Base-by-base conservation (phyloP, 768 basidiomycete genomes). In the Amanita rubescens region DNA sequence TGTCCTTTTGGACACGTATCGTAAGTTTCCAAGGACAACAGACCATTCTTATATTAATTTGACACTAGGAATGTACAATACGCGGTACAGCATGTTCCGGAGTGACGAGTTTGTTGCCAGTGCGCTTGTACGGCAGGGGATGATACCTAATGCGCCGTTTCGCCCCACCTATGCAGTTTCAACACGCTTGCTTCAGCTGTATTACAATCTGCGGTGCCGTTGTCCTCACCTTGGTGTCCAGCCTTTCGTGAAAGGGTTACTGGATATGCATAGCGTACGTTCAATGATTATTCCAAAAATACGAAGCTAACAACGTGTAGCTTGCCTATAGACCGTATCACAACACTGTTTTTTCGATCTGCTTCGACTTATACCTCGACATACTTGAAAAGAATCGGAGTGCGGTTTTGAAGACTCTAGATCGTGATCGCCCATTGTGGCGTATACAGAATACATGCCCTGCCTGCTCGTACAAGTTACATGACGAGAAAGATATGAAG, bases 181-280 rank as follows among this genome's bases (percentile, higher is more conserved):
- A 4, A 55, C 58, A 0, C 49, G 56, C 1, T 46, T 61, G 5
- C 54, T 69, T 2, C 60, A 68, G 33, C 41, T 65, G 1, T 69
- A 54, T 43, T 58, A 58, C 12, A 49, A 20, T 3, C 39, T 35
- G 14, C 59, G 57, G 38, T 60, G 62, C 1, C 51, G 57, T 11
- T 67, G 60, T 35, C 67, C 67, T n/a, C 60, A 59, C 20, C 59
- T 71, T 5, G 49, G 62, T 1, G 57, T 65, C 11, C 57, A 70
- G 44, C 55, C 64, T 8, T 67, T 68, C 37, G 47, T 63, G 19
- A 67, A 67, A 44, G 51, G 51, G 1, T 55, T 71, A 0, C 69
- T 64, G 27, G 65, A 70, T 48, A 30, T 69, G 24, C 64, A 71
- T 12, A 32, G 58, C 9, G 45, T 58, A 4, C 35, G 19, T 24